These are phyloP conservation scores for Casuarina cunninghamiana DNA, from an alignment of 306 rosid species.

Conservation along the genomic window DNA sequence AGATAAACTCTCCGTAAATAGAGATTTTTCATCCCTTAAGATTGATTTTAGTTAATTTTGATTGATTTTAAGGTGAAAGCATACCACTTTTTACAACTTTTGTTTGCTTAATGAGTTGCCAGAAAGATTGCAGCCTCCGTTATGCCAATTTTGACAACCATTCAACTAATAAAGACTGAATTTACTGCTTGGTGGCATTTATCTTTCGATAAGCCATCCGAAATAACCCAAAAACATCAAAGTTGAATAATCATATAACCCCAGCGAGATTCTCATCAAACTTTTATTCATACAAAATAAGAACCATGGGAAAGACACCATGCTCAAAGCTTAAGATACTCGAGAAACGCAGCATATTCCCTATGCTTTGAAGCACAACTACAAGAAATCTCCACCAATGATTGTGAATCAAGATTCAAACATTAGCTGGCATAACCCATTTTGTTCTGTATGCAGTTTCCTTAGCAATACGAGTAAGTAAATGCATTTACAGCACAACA, in stretches of 20 bases:
- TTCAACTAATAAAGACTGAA: too few relatives aligned
- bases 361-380: conserved; percentile 21
- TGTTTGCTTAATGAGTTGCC: too few relatives aligned
- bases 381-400: conserved; percentile 9
- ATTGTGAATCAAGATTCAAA: conserved; percentile 28
- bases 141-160: too few relatives aligned
- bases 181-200: too few relatives aligned
- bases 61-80: too few relatives aligned
- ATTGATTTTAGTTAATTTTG: too few relatives aligned
- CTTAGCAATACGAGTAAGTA: conserved; percentile 22
- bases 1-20: too few relatives aligned
- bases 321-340: conserved; percentile 16
- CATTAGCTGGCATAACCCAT: conserved; percentile 34
- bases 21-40: too few relatives aligned
- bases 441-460: conserved; percentile 21
- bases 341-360: conserved; percentile 25
- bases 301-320: conserved; percentile 19
- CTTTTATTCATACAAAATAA: not conserved
- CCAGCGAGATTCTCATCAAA: not conserved
- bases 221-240: too few relatives aligned
- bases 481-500: conserved; percentile 34
- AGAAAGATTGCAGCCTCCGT: too few relatives aligned
- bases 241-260: not conserved
- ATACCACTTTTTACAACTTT: too few relatives aligned
- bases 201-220: too few relatives aligned